These are phyloP conservation scores for Neltuma alba DNA, from an alignment of 306 rosid species.

Conservation along the genomic window DNA sequence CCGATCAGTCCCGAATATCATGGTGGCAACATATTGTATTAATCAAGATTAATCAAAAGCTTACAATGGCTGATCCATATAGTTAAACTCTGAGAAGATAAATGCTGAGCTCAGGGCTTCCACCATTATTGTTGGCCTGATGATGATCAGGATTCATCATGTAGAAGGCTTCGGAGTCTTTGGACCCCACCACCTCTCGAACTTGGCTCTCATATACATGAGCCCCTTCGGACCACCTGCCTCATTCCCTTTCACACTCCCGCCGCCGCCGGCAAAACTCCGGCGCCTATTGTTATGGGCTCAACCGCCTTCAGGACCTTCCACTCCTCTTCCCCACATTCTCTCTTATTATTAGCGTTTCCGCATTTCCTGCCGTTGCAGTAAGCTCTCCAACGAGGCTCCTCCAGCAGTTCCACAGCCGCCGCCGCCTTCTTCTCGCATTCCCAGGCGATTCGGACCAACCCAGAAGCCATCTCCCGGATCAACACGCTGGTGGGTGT, in stretches of 20 bases:
- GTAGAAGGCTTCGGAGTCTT: conserved; percentile 82
- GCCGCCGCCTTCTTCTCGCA: conserved; percentile 60
- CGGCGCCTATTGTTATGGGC: conserved; percentile 73
- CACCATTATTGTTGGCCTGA: conserved; percentile 28
- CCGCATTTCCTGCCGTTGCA: conserved; percentile 91
- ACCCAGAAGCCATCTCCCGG: conserved; percentile 88
- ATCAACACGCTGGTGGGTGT: conserved; percentile 73
- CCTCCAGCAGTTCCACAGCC: conserved; percentile 49
- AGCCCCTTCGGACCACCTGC: conserved; percentile 47
- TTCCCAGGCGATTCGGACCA: conserved; percentile 77
- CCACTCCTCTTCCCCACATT: conserved; percentile 69
- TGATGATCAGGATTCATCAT: conserved; percentile 73
- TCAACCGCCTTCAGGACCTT: conserved; percentile 75
- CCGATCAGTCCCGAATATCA: too few relatives aligned
- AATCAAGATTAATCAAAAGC: not conserved
- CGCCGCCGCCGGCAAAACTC: conserved; percentile 87
- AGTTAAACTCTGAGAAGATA: conserved; percentile 73
- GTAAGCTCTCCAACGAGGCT: conserved; percentile 70
- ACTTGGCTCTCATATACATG: conserved; percentile 92
- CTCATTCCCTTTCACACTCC: conserved; percentile 21
- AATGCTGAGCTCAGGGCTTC: conserved; percentile 88
- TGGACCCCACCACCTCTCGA: conserved; percentile 83
- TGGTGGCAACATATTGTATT: too few relatives aligned
- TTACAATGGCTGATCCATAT: not conserved
- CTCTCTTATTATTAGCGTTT: conserved; percentile 52